These are phyloP conservation scores for Ceratocystis lukuohia DNA, from an alignment of 2,329 filamentous ascomycete genomes.

Conservation along the genomic window DNA sequence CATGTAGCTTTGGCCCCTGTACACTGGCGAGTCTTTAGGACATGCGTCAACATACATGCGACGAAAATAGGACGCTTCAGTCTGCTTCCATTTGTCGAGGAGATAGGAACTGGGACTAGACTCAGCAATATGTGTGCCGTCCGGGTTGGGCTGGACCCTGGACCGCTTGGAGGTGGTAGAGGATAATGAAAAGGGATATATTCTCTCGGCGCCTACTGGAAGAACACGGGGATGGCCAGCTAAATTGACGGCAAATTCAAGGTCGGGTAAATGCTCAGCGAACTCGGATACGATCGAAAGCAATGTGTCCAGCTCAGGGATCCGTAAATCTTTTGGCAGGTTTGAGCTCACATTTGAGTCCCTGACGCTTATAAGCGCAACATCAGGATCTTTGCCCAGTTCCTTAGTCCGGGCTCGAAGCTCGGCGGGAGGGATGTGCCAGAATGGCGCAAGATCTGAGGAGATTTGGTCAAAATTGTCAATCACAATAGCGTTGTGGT, in stretches of 20 bases:
- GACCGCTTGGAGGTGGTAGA: background rate
- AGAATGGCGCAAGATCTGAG: conserved; percentile 61
- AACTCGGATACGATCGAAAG: conserved; percentile 60
- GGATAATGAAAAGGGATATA: background rate
- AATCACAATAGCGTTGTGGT: conserved; percentile 55
- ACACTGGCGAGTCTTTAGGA: conserved; percentile 42
- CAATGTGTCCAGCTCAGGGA: conserved; percentile 31
- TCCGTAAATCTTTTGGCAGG: conserved; percentile 24
- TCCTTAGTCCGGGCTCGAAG: conserved; percentile 46
- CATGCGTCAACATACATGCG: conserved; percentile 41
- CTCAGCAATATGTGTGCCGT: background rate
- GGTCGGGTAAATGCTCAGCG: conserved; percentile 59
- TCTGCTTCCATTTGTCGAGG: conserved; percentile 12
- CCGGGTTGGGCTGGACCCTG: too few species aligned
- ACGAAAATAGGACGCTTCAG: conserved; percentile 25
- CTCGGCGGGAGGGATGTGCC: conserved; percentile 53
- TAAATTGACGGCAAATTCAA: conserved; percentile 75
- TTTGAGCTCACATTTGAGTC: conserved; percentile 41
- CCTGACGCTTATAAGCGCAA: conserved; percentile 44
- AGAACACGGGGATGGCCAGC: conserved; percentile 62
- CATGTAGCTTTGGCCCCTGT: conserved; percentile 6
- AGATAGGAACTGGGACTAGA: background rate
- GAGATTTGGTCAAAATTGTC: conserved; percentile 75
- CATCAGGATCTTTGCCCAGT: conserved; percentile 30
- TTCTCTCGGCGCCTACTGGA: conserved; percentile 5